These are phyloP conservation scores for Diplotaxis tenuifolia DNA, from an alignment of 345 rosid species.

Conservation along the genomic window DNA sequence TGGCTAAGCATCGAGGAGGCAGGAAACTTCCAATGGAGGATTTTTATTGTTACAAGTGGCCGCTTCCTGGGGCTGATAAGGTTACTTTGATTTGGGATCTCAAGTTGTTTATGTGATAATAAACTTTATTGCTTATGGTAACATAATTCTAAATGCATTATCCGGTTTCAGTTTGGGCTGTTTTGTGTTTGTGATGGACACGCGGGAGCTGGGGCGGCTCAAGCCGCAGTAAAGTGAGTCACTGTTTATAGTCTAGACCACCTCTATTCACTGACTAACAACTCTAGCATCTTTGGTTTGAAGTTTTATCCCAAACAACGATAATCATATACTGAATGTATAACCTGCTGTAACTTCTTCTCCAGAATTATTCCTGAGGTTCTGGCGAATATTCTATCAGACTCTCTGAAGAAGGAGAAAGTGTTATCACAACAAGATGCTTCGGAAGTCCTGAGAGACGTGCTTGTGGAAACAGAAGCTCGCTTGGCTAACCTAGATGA, in stretches of 20 bases:
- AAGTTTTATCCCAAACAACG: slow-evolving; percentile 14
- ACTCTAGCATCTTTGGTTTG: slow-evolving; percentile 21
- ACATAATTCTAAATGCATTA: not conserved
- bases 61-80: slow-evolving; percentile 79
- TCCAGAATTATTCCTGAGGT: slow-evolving; percentile 80
- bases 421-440: slow-evolving; percentile 73
- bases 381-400: slow-evolving; percentile 67
- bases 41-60: slow-evolving; percentile 87
- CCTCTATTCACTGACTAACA: slow-evolving; percentile 7
- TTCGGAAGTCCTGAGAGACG: slow-evolving; percentile 73
- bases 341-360: not conserved
- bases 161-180: slow-evolving; percentile 72
- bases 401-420: slow-evolving; percentile 61
- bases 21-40: slow-evolving; percentile 96
- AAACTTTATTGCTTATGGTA: slow-evolving; percentile 25
- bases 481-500: slow-evolving; percentile 74
- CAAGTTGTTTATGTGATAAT: slow-evolving; percentile 17
- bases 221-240: slow-evolving; percentile 83
- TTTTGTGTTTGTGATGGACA: slow-evolving; percentile 99
- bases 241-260: not conserved
- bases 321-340: not conserved
- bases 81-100: slow-evolving; percentile 44
- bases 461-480: slow-evolving; percentile 76
- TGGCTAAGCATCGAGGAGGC: slow-evolving; percentile 92
- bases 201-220: slow-evolving; percentile 86